Conservation (phyloP, 2,329 filamentous ascomycete species). For the Fusarium brachygibbosum region DNA sequence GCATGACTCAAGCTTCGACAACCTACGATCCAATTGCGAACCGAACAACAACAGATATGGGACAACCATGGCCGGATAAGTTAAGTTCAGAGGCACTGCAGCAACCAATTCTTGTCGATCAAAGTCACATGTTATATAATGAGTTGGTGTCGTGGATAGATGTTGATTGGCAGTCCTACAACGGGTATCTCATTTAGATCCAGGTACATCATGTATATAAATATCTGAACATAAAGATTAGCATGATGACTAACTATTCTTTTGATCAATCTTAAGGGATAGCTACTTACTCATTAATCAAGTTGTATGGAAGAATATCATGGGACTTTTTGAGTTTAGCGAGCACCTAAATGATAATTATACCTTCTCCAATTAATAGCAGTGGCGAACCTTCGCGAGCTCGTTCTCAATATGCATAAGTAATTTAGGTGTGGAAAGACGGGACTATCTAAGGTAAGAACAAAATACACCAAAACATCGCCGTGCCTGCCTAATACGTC, state of each 20-base stretch:
- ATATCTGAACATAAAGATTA: background rate
- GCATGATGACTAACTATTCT: too few species aligned
- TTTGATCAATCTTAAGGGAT: background rate
- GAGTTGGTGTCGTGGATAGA: constrained; percentile 57
- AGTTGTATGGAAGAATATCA: background rate
- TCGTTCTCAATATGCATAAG: background rate
- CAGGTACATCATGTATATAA: background rate
- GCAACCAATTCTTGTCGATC: constrained; percentile 49
- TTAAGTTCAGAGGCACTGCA: constrained; percentile 34
- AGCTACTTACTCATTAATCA: background rate
- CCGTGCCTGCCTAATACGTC: background rate
- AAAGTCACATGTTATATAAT: constrained; percentile 53
- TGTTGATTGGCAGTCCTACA: constrained; percentile 53
- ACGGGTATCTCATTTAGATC: constrained; percentile 46
- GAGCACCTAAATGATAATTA: background rate
- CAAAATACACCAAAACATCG: background rate
- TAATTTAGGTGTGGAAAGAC: background rate
- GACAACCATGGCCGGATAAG: constrained; percentile 43
- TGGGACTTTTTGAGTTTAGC: background rate
- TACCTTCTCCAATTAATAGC: background rate
- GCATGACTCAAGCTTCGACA: constrained; percentile 28
- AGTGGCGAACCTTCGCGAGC: background rate
- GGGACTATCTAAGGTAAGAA: background rate
- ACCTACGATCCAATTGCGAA: constrained; percentile 39
- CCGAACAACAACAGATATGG: constrained; percentile 41